Base-by-base conservation (phyloP, 305 asterid species). In the Vinca major region DNA sequence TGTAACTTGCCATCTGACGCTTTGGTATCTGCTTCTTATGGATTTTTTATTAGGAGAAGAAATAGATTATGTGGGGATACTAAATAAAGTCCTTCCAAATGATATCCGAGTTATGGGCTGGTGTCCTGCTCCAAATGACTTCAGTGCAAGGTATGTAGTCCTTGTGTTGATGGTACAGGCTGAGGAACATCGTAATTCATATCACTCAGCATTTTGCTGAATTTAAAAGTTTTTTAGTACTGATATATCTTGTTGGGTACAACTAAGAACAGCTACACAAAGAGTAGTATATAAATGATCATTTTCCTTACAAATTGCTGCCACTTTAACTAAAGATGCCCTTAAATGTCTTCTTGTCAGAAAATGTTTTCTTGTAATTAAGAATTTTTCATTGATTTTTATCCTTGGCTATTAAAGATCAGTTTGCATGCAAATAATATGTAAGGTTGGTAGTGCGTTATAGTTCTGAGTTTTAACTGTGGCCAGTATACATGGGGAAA, bases 41-140 rank as follows among this genome's bases (percentile, higher is more conserved):
- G 49, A 7, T 71, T 80, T 62, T 76, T 75, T 71, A 70, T 53
- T 66, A 88, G 92, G 78, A 81, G 88, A 80, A 75, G 96, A 91
- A 82, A 56, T 89, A 47, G 99, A 93, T 80, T 91, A 90, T 71
- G 96, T 90, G 69, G 85, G 83, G 79, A 75, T 84, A 67, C 80
- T 93, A 71, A 91, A 93, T 65, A 78, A 86, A 67, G 96, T 78
- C 45, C 95, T 93, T 74, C 99, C 99, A 48, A 75, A 82, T 63
- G 99, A 93, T 80, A 89, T 93, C 73, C 85, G 96, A 75, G 80
- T 91, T 65, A 78, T 89, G 77, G 96, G 96, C 76, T 93, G 99
- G 97, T 86, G 96, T 68, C 89, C 99, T 78, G 92, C 87, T 80
- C 95, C 96, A 41, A 63, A 69, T 76, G 83, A 80, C 79, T 89